Conservation (phyloP, 2,329 filamentous ascomycete genomes). For the Phyllosticta citribraziliensis region DNA sequence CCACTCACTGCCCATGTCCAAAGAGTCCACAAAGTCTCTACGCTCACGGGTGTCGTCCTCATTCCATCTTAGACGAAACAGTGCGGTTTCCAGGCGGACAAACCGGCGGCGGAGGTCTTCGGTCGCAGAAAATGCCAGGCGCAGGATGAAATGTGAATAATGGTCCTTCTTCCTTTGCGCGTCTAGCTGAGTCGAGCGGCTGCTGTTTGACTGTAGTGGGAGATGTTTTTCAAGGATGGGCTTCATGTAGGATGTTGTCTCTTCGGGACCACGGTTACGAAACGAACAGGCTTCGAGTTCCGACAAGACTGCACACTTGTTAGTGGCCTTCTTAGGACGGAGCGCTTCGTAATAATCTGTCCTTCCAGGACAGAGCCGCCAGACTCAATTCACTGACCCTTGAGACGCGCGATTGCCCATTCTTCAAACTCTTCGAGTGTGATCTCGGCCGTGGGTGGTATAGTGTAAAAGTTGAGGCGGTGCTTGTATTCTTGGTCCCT, state of each 20-base stretch:
- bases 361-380: not conserved
- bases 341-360: not conserved
- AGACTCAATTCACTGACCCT: constrained; percentile 45
- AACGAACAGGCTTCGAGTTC: constrained; percentile 93
- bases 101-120: constrained; percentile 86
- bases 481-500: constrained; percentile 71
- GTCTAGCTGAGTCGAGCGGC: constrained; percentile 47
- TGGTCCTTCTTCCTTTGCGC: constrained; percentile 86
- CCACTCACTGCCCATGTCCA: constrained; percentile 64
- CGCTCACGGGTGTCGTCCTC: constrained; percentile 67
- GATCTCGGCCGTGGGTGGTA: constrained; percentile 85
- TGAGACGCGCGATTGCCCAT: constrained; percentile 90
- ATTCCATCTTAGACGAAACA: constrained; percentile 75
- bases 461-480: constrained; percentile 83
- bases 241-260: constrained; percentile 76
- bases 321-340: too few relatives aligned
- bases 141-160: constrained; percentile 94
- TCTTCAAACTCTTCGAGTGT: constrained; percentile 96
- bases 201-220: constrained; percentile 66
- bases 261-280: constrained; percentile 74
- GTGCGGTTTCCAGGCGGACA: constrained; percentile 72
- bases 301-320: constrained; percentile 54
- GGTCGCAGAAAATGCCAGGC: constrained; percentile 83
- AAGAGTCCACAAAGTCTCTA: constrained; percentile 61
- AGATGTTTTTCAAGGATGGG: constrained; percentile 81